Evolutionary conservation across 805 yeast species (phyloP).

Genomic region (Cyberlindnera petersonii): DNA sequence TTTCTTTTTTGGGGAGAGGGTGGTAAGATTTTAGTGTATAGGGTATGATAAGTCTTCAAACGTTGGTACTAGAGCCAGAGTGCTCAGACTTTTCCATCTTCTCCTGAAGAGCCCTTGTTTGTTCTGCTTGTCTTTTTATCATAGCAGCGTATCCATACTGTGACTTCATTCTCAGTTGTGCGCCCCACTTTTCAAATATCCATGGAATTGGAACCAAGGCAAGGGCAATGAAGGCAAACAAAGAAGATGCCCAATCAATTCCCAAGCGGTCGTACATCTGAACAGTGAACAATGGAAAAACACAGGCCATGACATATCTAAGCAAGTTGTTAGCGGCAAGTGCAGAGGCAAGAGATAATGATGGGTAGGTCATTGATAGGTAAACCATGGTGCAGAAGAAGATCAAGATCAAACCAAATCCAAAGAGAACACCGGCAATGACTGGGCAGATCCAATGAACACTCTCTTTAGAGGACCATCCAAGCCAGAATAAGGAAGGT

Average conservation of each 20-base stretch:
- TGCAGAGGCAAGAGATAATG: conserved; percentile 77
- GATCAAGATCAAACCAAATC: conserved; percentile 67
- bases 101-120: conserved; percentile 21
- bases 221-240: conserved; percentile 60
- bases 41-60: too few species aligned
- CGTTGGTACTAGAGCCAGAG: conserved; percentile 14
- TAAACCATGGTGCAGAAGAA: conserved; percentile 69
- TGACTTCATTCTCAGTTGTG: conserved; percentile 50
- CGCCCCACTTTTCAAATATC: conserved; percentile 58
- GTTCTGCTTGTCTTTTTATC: conserved; percentile 37
- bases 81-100: conserved; percentile 14
- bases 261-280: conserved; percentile 76
- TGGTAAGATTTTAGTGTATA: too few species aligned
- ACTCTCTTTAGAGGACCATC: conserved; percentile 59
- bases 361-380: conserved; percentile 70
- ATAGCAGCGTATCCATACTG: conserved; percentile 57
- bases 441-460: conserved; percentile 79
- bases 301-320: conserved; percentile 71
- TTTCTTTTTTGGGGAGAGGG: too few species aligned
- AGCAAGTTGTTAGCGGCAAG: conserved; percentile 82
- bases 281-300: conserved; percentile 78
- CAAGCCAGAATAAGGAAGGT: conserved; percentile 72
- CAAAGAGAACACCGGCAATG: conserved; percentile 75
- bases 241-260: conserved; percentile 75
- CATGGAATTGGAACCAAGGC: conserved; percentile 75